phyloP scores from a whole-genome alignment of 2,329 filamentous ascomycete genomes.

The Didymella sp. region DNA sequence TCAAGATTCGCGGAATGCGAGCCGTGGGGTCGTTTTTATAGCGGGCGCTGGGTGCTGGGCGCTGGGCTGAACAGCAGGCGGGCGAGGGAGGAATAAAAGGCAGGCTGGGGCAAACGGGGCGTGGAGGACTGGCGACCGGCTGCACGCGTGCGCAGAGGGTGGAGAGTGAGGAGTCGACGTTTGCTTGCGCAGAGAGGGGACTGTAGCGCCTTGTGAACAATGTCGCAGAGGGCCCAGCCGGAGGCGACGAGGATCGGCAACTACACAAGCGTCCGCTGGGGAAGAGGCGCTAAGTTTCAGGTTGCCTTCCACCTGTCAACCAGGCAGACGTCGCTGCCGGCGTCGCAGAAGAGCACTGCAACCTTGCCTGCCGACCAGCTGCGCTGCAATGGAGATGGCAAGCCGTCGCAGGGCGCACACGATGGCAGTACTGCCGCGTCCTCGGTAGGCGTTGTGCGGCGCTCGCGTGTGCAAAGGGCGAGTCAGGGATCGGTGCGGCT shows the following conservation, averaged over 20 bases:
- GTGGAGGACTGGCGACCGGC: slow-evolving; percentile 6
- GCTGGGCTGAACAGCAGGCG: neutral
- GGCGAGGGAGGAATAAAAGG: slow-evolving; percentile 5
- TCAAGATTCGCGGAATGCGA: slow-evolving; percentile 15
- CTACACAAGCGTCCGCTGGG: slow-evolving; percentile 33
- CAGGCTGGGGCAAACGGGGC: neutral
- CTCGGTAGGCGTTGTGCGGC: slow-evolving; percentile 15
- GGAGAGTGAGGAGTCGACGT: slow-evolving; percentile 10
- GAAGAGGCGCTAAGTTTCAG: slow-evolving; percentile 25
- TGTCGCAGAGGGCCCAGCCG: slow-evolving; percentile 7
- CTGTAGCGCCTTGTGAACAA: neutral
- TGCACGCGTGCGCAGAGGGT: slow-evolving; percentile 2
- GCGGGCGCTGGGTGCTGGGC: slow-evolving; percentile 3
- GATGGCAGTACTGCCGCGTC: neutral
- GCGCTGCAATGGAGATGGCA: neutral
- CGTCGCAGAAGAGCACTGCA: neutral
- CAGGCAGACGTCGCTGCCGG: neutral
- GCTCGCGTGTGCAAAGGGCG: slow-evolving; percentile 31
- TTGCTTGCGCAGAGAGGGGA: slow-evolving; percentile 5
- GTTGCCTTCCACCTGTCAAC: neutral
- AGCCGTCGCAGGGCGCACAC: slow-evolving; percentile 10
- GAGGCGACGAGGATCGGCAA: slow-evolving; percentile 28
- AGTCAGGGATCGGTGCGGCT: slow-evolving; percentile 27
- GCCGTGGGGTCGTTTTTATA: slow-evolving; percentile 14
- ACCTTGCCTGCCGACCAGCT: neutral